These are phyloP conservation scores for Hemisphaericaspora xylofermentans DNA, from an alignment of 1,139 yeast species.

Conservation along the genomic window DNA sequence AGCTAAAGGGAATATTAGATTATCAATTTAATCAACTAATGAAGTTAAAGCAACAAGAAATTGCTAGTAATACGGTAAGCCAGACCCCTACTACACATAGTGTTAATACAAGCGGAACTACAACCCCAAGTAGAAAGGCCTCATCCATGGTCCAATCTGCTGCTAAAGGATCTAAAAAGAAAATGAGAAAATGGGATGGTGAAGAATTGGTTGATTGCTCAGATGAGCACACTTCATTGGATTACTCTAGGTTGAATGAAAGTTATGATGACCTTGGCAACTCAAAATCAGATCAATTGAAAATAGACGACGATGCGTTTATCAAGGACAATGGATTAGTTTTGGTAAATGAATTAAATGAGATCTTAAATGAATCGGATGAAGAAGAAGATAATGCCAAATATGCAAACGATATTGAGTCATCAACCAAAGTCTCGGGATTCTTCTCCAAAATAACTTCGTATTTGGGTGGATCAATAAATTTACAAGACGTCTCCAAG, in stretches of 20 bases:
- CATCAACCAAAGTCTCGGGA: slow-evolving; percentile 15
- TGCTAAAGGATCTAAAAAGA: slow-evolving; percentile 20
- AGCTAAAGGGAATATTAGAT: slow-evolving; percentile 37
- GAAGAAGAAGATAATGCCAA: slow-evolving; percentile 26
- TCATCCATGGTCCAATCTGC: slow-evolving; percentile 1
- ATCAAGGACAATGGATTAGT: slow-evolving; percentile 41
- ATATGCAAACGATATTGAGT: slow-evolving; percentile 11
- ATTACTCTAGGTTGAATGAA: slow-evolving; percentile 31
- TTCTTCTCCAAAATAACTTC: slow-evolving; percentile 39
- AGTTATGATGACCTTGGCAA: slow-evolving; percentile 38
- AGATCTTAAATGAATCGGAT: slow-evolving; percentile 37
- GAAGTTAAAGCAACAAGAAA: slow-evolving; percentile 25
- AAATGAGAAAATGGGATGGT: slow-evolving; percentile 49
- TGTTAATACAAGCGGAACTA: slow-evolving; percentile 14
- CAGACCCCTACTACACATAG: slow-evolving; percentile 3
- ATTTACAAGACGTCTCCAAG: slow-evolving; percentile 41
- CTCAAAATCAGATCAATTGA: slow-evolving; percentile 33
- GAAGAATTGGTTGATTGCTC: slow-evolving; percentile 35
- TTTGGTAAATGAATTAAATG: slow-evolving; percentile 43
- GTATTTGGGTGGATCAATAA: slow-evolving; percentile 39
- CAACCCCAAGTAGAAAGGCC: slow-evolving; percentile 19
- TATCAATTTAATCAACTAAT: slow-evolving; percentile 40
- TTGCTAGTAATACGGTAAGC: slow-evolving; percentile 10
- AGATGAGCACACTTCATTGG: slow-evolving; percentile 26
- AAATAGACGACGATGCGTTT: slow-evolving; percentile 35